Evolutionary conservation across 805 yeast genomes (phyloP), one percentile per base, ranked within the genome.

Genomic region (Suhomyces prunicola): DNA sequence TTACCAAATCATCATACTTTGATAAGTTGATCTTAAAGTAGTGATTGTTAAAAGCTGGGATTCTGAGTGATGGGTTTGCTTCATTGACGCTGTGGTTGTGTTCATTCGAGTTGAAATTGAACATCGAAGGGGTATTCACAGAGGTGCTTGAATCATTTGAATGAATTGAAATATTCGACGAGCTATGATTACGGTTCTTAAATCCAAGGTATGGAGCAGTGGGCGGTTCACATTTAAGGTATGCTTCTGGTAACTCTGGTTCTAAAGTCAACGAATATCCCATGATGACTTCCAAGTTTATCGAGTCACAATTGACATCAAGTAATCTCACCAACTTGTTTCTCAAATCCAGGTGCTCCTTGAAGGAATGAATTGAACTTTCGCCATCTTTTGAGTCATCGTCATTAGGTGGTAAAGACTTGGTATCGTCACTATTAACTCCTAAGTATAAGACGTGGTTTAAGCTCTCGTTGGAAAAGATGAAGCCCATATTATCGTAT

Each of bases 181-280:
- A 48, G 45, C 52, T 54, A 24, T 22, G 46, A 44, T 59, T 58
- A 47, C 57, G 51, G 15, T 53, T 51, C 13, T 46, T 56, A 49
- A 50, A 42, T 13, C 54, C 55, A 13, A 47, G 23, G 7, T 44
- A 49, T 26, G 52, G 48, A 3, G n/a, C 51, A 6, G 17, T 24
- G 40, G 15, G 55, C 23, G 19, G 42, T 3, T 39, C 23, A 5
- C 26, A 51, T 46, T 58, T 65, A 50, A 74, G 54, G 52, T 74
- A 75, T 4, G 65, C 63, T 52, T 76, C 80, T 0, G 71, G 72
- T 36, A 73, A 64, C 2, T 86, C 82, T 0, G 92, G 87, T 61
- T 93, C 96, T 41, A 78, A 71, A 0, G 65, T 60, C 50, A 88
- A 70, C 12, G 97, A 90, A 55, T 80, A 65, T 44, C 76, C 75